Evolutionary conservation across 768 basidiomycete genomes (phyloP), one percentile per base, ranked within the genome.

Genomic region (Clathrus columnatus): DNA sequence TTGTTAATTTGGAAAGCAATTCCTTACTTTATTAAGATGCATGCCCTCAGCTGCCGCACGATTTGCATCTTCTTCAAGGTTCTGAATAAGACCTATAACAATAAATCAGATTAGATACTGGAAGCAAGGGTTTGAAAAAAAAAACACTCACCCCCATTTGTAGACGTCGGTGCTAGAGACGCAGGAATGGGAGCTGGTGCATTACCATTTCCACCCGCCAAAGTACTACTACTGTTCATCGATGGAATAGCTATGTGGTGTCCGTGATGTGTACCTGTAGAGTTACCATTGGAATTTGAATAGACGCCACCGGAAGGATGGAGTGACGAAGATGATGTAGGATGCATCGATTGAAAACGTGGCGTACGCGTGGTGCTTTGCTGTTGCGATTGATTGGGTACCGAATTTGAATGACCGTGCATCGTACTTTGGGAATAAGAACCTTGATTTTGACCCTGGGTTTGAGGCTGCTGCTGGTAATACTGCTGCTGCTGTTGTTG

Each of bases 21-120:
- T 30, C 20, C 44, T 7, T 44, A 47, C 52, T 42, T 50, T 51
- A 2, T 6, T 45, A 4, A 58, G 28, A 24, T 72, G 14, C 73
- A 67, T 55, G 62, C 71, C 69, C 8, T 70, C 69, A 17, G 66
- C 66, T 14, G 69, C 65, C 5, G 65, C 61, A 28, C 72, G 70
- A 29, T 74, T 74, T 11, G 67, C 64, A 47, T 74, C 73, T 51
- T 58, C 62, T 0, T 65, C 58, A 6, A 69, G 57, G 42, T 75
- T 73, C 16, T 68, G 58, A 17, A 60, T 51, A 2, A 63, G 55
- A 28, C 76, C 70, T 28, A 72, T 63, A 55, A 79, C 75, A 29
- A 76, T 61, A 42, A 52, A 67, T 36, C 36, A 36, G 10, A 4
- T 72, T 72, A 0, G 77, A 75, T 17, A 76, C 71, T 7, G 77